Evolutionary conservation across 2,329 filamentous ascomycete genomes (phyloP), one percentile per base, ranked within the genome.

Genomic region (Fusarium equiseti): DNA sequence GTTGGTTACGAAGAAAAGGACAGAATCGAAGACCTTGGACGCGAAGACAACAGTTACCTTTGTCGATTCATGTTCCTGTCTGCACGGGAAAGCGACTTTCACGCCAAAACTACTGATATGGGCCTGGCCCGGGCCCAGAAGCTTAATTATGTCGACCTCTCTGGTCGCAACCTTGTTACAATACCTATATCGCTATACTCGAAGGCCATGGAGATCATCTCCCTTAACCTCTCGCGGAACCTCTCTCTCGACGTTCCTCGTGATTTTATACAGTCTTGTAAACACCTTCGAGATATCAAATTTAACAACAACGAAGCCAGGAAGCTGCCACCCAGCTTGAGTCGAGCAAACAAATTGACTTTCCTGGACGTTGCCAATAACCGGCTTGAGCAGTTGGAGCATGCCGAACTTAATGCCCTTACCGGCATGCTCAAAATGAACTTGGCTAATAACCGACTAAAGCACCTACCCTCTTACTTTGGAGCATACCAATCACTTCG

Each of bases 291-390:
- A 53, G 96, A 99, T 79, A 96, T 99, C 85, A 97, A 97, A 77
- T 99, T 92, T 80, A 94, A 93, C 73, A 95, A 94, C 77, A 98
- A 98, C 75, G 96, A 99, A 79, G 93, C 95, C 5, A 90, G 92
- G 79, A 91, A 91, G 75, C 83, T 99, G 26, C 96, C 96, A 6
- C 87, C 90, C 9, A 98, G 95, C 79, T 86, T 99, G 56, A 90
- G 92, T 70, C 86, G 95, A 73, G 95, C 96, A 27, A 90, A 85
- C 70, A 90, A 90, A 67, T 85, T 99, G 74, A 97, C 94, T 0
- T 95, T 94, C 76, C 86, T 99, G 66, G 96, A 99, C 78, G 91
- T 98, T 6, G 98, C 95, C 4, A 98, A 98, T 80, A 99, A 99
- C 77, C 88, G 92, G 62, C 82, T 99, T 24, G 94, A 98, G 76